These are phyloP conservation scores for Purshia tridentata DNA, from an alignment of 306 rosid genomes.

Conservation along the genomic window DNA sequence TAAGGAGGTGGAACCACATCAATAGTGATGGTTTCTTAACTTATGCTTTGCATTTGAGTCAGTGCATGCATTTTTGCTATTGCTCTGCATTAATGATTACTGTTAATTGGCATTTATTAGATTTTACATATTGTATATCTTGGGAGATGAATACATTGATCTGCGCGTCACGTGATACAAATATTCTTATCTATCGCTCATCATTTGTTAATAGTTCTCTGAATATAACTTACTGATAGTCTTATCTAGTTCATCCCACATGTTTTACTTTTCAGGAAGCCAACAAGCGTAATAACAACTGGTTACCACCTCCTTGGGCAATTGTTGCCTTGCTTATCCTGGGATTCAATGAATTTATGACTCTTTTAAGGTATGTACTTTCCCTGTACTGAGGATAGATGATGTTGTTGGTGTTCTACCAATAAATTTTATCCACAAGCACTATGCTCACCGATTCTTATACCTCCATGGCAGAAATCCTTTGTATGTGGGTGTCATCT, in stretches of 20 bases:
- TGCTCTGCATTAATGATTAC: not conserved
- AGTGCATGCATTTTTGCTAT: not conserved
- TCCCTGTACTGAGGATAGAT: conserved; percentile 13
- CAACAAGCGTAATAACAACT: conserved; percentile 87
- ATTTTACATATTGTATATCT: not conserved
- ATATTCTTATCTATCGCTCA: not conserved
- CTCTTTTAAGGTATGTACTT: conserved; percentile 67
- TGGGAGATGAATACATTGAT: not conserved
- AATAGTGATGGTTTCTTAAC: not conserved
- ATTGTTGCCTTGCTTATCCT: conserved; percentile 72
- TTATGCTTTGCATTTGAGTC: not conserved
- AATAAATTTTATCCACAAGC: conserved; percentile 1
- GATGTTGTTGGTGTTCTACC: not conserved
- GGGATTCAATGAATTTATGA: conserved; percentile 96
- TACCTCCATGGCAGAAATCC: conserved; percentile 76
- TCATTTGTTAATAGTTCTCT: not conserved
- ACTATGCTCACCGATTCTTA: conserved; percentile 28
- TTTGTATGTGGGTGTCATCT: conserved; percentile 66
- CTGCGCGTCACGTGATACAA: not conserved
- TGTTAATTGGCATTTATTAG: not conserved
- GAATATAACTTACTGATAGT: not conserved
- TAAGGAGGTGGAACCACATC: not conserved
- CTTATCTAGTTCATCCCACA: not conserved
- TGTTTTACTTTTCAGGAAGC: conserved; percentile 72
- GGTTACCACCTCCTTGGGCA: conserved; percentile 99